A percentile compares a stretch with the other conserved stretches of the same genome.
Evolutionary conservation across 371 early-diverging fungal genomes (phyloP).

Genomic region (Massospora cicadina): DNA sequence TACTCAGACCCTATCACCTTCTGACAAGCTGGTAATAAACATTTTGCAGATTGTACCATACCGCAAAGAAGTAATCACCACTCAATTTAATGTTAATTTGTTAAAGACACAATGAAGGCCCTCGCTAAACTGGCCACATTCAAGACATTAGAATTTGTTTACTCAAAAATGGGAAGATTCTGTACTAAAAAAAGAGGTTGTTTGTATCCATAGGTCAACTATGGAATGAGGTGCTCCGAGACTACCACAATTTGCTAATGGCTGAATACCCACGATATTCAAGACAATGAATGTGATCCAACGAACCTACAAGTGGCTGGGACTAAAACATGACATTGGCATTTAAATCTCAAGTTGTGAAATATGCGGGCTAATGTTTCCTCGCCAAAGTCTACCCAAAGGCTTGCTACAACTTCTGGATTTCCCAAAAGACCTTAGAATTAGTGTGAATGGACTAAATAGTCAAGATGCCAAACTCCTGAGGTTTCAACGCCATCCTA

Average conservation of each 20-base stretch:
- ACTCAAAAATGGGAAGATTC: too few species aligned
- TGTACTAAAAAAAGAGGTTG: too few species aligned
- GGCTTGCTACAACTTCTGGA: constrained; percentile 22
- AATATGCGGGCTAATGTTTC: constrained; percentile 21
- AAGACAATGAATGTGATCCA: not conserved
- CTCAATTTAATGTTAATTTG: too few species aligned
- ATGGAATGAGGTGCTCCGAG: too few species aligned
- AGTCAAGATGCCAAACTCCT: constrained; percentile 13
- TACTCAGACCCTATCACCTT: too few species aligned
- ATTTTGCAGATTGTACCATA: too few species aligned
- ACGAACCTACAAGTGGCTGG: not conserved
- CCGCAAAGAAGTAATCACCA: too few species aligned
- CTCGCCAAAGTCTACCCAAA: constrained; percentile 13
- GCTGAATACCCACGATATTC: constrained; percentile 17
- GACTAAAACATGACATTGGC: not conserved
- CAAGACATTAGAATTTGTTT: too few species aligned
- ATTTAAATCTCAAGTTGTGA: not conserved
- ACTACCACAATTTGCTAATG: not conserved
- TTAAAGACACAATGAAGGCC: too few species aligned
- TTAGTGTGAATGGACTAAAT: constrained; percentile 16
- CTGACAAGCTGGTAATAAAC: too few species aligned
- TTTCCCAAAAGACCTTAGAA: constrained; percentile 10
- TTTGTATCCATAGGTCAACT: too few species aligned
- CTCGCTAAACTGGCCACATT: too few species aligned
- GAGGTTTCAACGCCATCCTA: constrained; percentile 19